phyloP scores from a whole-genome alignment of 2,329 filamentous ascomycete genomes.

The Cordyceps cicadae region DNA sequence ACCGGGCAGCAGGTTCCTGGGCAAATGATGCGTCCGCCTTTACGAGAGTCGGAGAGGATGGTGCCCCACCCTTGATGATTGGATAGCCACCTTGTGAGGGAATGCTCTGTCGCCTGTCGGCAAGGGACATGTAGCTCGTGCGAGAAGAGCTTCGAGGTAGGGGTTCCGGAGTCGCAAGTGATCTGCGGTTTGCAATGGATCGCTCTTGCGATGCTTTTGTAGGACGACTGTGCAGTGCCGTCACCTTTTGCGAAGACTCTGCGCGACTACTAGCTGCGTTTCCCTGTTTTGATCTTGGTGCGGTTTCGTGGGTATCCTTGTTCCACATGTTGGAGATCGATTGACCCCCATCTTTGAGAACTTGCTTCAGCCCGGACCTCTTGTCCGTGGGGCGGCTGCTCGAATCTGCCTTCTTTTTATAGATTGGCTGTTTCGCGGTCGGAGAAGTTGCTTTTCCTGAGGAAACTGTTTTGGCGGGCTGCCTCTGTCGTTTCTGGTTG shows the following conservation, averaged over 20 bases:
- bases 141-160: conserved; percentile 34
- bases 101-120: conserved; percentile 44
- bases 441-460: conserved; percentile 19
- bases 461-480: conserved; percentile 16
- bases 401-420: conserved; percentile 9
- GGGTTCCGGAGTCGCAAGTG: conserved; percentile 20
- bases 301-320: conserved; percentile 32
- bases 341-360: conserved; percentile 41
- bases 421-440: conserved; percentile 16
- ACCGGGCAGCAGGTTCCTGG: conserved; percentile 2
- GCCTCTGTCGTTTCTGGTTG: conserved; percentile 38
- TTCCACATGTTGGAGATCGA: conserved; percentile 40
- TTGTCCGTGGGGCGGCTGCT: conserved; percentile 29
- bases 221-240: conserved; percentile 9
- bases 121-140: conserved; percentile 41
- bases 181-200: background rate
- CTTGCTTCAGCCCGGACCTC: conserved; percentile 39
- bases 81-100: conserved; percentile 50
- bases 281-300: conserved; percentile 19
- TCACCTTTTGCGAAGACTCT: conserved; percentile 12
- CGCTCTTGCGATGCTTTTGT: conserved; percentile 7
- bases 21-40: conserved; percentile 18
- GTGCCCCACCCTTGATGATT: conserved; percentile 37
- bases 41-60: conserved; percentile 34
- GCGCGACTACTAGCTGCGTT: conserved; percentile 15